phyloP scores from a whole-genome alignment of 176 grass and related monocot species.

The Juncus inflexus region DNA sequence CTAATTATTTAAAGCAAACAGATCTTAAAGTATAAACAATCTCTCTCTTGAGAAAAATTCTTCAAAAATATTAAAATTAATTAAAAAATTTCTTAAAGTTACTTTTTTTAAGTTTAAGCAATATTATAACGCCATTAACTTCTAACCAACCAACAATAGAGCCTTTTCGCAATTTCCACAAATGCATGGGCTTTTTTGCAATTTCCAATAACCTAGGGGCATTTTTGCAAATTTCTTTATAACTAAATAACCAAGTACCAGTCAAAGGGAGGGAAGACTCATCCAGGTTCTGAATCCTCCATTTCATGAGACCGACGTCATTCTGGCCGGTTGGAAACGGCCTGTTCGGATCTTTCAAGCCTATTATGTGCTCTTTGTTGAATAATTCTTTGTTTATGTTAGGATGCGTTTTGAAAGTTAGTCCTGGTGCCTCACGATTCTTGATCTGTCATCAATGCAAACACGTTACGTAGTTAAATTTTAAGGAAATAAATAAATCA shows the following conservation, averaged over 20 bases:
- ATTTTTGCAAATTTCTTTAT: constrained; percentile 16
- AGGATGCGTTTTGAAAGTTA: constrained; percentile 82
- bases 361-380: constrained; percentile 64
- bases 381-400: constrained; percentile 83
- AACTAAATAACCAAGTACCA: constrained; percentile 33
- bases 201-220: background rate
- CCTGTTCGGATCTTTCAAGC: constrained; percentile 83
- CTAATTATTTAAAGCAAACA: no score
- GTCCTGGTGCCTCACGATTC: constrained; percentile 60
- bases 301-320: constrained; percentile 80
- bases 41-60: no score
- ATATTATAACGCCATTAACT: no score
- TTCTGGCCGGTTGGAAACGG: constrained; percentile 85
- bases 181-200: no score
- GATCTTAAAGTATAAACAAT: no score
- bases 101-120: no score
- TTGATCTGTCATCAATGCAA: constrained; percentile 49
- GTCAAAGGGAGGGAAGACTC: constrained; percentile 62
- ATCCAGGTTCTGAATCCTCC: constrained; percentile 86
- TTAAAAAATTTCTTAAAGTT: no score
- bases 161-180: no score
- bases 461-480: constrained; percentile 23
- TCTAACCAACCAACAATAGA: no score
- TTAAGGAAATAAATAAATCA: no score
- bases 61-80: no score